These are phyloP conservation scores for Albophoma yamanashiensis DNA, from an alignment of 2,329 filamentous ascomycete genomes.

Conservation along the genomic window DNA sequence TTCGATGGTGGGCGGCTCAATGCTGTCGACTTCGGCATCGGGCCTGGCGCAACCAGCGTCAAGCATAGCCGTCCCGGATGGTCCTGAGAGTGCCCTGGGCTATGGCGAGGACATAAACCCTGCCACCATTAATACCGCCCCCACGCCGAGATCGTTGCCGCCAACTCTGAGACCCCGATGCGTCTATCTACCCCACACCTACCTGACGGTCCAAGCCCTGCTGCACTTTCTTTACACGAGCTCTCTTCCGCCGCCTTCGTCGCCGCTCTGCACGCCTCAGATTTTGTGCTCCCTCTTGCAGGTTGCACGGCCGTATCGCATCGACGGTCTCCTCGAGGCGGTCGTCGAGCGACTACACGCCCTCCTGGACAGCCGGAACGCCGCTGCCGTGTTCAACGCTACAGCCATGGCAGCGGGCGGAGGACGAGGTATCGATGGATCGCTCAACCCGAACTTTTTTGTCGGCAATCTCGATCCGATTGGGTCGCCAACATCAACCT, in stretches of 20 bases:
- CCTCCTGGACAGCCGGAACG: constrained; percentile 84
- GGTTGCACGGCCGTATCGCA: constrained; percentile 82
- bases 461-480: constrained; percentile 37
- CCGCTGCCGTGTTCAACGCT: constrained; percentile 94
- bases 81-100: constrained; percentile 24
- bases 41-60: constrained; percentile 23
- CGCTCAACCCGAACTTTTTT: constrained; percentile 52
- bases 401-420: constrained; percentile 96
- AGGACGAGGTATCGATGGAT: constrained; percentile 67
- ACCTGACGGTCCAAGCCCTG: constrained; percentile 78
- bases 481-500: constrained; percentile 19
- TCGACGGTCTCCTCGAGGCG: constrained; percentile 86
- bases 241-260: constrained; percentile 64
- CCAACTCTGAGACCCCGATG: constrained; percentile 65
- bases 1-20: constrained; percentile 32
- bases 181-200: constrained; percentile 87
- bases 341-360: constrained; percentile 85
- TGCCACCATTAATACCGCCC: constrained; percentile 38
- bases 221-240: constrained; percentile 93
- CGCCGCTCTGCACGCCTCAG: constrained; percentile 80
- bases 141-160: constrained; percentile 46
- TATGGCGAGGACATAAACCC: constrained; percentile 31
- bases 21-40: constrained; percentile 26
- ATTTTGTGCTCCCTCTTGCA: constrained; percentile 93
- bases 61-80: constrained; percentile 32